phyloP scores from a whole-genome alignment of 805 yeast species.

The Myxozyma neotropica region DNA sequence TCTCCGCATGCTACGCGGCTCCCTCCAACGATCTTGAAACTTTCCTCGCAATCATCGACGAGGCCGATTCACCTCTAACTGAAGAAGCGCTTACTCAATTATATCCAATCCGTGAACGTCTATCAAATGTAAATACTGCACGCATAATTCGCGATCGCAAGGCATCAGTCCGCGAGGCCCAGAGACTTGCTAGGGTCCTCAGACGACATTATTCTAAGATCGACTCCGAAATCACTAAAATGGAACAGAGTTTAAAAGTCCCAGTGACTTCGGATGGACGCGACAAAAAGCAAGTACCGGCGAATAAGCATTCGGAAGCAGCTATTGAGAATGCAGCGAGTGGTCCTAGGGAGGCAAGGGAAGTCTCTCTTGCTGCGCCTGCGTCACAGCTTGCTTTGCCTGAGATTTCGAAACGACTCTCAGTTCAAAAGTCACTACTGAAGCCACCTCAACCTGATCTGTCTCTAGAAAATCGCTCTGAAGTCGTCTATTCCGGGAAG shows the following conservation, averaged over 20 bases:
- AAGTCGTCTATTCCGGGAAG: no score
- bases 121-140: neutral
- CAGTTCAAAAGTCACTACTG: neutral
- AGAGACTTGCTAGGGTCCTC: constrained; percentile 5
- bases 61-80: neutral
- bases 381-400: constrained; percentile 2
- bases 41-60: neutral
- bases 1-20: constrained; percentile 1
- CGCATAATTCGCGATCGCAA: constrained; percentile 8
- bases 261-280: neutral
- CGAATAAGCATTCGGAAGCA: neutral
- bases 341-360: neutral
- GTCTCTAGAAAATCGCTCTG: neutral
- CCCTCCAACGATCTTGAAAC: constrained; percentile 11
- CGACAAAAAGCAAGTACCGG: neutral
- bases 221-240: constrained; percentile 9
- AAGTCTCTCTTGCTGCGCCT: neutral
- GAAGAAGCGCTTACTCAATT: neutral
- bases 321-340: neutral
- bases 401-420: neutral
- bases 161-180: constrained; percentile 15
- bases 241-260: constrained; percentile 10
- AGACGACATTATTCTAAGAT: constrained; percentile 11
- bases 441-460: neutral
- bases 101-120: neutral